Evolutionary conservation across 2,329 filamentous ascomycete species (phyloP), one percentile per base, ranked within the genome.

Genomic region (Camillea tinctor): DNA sequence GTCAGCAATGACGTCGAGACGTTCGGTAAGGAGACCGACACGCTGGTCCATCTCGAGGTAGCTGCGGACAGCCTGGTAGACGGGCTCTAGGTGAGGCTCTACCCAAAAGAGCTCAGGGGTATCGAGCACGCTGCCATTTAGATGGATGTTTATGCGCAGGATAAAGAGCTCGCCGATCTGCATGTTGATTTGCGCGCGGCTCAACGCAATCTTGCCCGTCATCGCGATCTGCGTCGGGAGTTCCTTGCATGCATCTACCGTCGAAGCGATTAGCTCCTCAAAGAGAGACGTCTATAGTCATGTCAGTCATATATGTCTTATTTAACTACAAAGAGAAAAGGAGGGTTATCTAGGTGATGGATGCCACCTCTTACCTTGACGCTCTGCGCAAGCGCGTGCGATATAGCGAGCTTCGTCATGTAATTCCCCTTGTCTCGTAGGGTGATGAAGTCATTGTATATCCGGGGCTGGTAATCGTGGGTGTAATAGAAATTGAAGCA

Each of bases 401-500:
- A 96, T 72, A 98, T 98, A 58, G 94, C 93, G 44, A 98, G 81
- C 79, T 98, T 98, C 67, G 90, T 96, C 95, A 98, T 98, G 79
- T 98, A 96, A 76, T 96, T 97, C 71, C 88, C 88, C 77, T 96
- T 97, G 70, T 98, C 94, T 54, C 93, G 85, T 62, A 99, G 78
- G 2, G 92, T 95, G 76, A 99, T 99, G 71, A 99, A 99, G 77
- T 99, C 95, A 76, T 99, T 99, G 84, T 99, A 99, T 75, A 99
- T 99, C 55, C 95, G 89, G 21, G 95, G 92, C 77, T 99, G 96
- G 74, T 99, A 99, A 73, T 98, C 94, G 70, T 91, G 86, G 2
- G 95, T 98, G 79, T 99, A 98, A 80, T 99, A 99, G 76, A 98
- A 99, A 75, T 99, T 99, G 83, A 99, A 99, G 71, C 94, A 92